Base-by-base conservation (phyloP, 2,329 filamentous ascomycete genomes). In the Aspergillus piperis region DNA sequence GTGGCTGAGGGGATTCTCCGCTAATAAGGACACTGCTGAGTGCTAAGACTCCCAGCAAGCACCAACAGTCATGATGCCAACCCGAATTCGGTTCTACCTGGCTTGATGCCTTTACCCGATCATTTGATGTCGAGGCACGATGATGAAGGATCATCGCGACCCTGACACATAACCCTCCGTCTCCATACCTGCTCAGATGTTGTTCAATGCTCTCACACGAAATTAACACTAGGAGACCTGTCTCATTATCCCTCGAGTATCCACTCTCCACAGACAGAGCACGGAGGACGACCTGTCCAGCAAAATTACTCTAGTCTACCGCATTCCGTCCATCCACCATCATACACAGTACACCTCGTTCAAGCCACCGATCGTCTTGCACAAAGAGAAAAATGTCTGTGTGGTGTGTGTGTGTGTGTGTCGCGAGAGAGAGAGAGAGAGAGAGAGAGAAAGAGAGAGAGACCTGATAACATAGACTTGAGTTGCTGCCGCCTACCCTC, bases 1-100 rank as follows among this genome's bases (percentile, higher is more conserved):
- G 54, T 63, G 62, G 62, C 53, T 54, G 51, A 54, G 23, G 49
- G 51, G 52, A 30, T 54, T 42, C 49, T 54, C 51, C 52, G 41
- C 41, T 54, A 42, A 38, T 48, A 48, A 36, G 39, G 42, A 50
- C 53, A 52, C 42, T 51, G 42, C 53, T 47, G 47, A 56, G 58
- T 25, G 25, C 47, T 30, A 50, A 30, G 47, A 50, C 47, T 49
- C 23, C 6, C 41, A 44, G 39, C 39, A 21, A 44, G 41, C 41
- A 50, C 47, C 47, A 50, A 32, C 47, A 50, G 47, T 50, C 47
- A 50, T 50, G 47, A 50, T 50, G 25, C n/a, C 25, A 50, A 50
- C 47, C 47, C 47, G 25, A 27, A 50, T 50, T 50, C 47, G 47
- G 30, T 10, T 32, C 25, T 50, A 10, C 47, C 15, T 27, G 47